Base-by-base conservation (phyloP, 2,329 filamentous ascomycete species). In the Neoarthrinium moseri region DNA sequence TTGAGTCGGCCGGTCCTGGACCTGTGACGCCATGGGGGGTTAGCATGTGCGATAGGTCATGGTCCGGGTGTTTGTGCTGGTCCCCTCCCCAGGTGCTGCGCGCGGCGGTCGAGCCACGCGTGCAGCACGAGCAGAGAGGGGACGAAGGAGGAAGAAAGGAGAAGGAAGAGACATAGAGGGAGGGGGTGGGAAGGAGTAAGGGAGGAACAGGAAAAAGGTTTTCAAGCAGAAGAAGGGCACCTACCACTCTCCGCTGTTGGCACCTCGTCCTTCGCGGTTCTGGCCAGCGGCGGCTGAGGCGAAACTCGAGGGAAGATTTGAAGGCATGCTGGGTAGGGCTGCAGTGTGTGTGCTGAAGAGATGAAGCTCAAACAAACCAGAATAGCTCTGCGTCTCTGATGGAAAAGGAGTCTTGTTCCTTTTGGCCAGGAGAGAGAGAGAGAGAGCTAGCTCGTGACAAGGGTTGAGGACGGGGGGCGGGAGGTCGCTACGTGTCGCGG, bases 251-350 rank as follows among this genome's bases (percentile, higher is more conserved):
- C 81, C 84, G 66, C 80, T 80, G 55, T 72, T 71, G 65, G 65
- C 67, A 54, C 73, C 74, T 71, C 76, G 77, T 58, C 73, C 66
- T 67, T 80, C 81, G 65, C 77, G 80, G 59, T 78, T 84, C 68
- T 89, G 86, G 68, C 87, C 87, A 65, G 87, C 87, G 57, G 87
- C 87, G 60, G 87, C 87, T 64, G 87, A 90, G 66, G 87, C 87
- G 72, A 91, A 91, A 77, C 86, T 91, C 59, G 87, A 89, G 60
- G 86, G 84, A 68, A 90, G 80, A 73, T 87, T 84, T 66, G 84
- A 82, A 73, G 86, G 81, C 86, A 90, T 77, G 49, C 52, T 68
- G 48, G 30, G 15, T 29, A n/a, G 8, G 8, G 8, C n/a, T n/a
- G n/a, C 26, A 29, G 26, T 29, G n/a, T 29, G n/a, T 29, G 26